Evolutionary conservation across 2,329 filamentous ascomycete genomes (phyloP).

Genomic region (Fusarium pseudonygamai): DNA sequence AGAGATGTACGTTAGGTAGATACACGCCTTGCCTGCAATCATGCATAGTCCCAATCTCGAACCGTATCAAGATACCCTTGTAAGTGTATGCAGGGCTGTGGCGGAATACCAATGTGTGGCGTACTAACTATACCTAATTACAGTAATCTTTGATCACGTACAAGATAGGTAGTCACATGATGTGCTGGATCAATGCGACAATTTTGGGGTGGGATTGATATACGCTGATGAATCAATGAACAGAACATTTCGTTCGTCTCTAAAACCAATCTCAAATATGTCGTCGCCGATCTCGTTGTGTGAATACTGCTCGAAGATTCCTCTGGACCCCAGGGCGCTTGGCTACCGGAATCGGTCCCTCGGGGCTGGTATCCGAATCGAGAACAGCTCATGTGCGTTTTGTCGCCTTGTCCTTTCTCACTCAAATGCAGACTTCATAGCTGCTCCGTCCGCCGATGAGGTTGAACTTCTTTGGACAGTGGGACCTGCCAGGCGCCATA

Average conservation of each 20-base stretch:
- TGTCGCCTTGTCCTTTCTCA: background rate
- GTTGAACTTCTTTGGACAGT: accelerated
- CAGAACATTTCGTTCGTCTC: accelerated
- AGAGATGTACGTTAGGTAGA: background rate
- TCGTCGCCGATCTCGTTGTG: accelerated
- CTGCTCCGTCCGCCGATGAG: accelerated
- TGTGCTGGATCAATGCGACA: background rate
- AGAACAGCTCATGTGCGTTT: background rate
- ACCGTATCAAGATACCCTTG: accelerated
- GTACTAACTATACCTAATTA: background rate
- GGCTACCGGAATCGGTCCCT: too few species aligned
- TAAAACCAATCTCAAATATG: background rate
- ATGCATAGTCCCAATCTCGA: background rate
- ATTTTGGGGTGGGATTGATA: accelerated
- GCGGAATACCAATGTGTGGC: background rate
- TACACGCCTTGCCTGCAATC: background rate
- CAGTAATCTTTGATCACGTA: background rate
- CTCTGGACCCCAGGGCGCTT: background rate
- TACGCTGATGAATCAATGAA: accelerated
- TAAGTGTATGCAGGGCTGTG: background rate
- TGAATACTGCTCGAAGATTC: background rate
- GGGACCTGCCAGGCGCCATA: too few species aligned
- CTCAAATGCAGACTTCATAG: accelerated
- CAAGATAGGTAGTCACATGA: background rate
- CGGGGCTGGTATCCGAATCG: accelerated